Conservation (phyloP, 2,329 filamentous ascomycete genomes). For the Hymenoscyphus fructigenus region DNA sequence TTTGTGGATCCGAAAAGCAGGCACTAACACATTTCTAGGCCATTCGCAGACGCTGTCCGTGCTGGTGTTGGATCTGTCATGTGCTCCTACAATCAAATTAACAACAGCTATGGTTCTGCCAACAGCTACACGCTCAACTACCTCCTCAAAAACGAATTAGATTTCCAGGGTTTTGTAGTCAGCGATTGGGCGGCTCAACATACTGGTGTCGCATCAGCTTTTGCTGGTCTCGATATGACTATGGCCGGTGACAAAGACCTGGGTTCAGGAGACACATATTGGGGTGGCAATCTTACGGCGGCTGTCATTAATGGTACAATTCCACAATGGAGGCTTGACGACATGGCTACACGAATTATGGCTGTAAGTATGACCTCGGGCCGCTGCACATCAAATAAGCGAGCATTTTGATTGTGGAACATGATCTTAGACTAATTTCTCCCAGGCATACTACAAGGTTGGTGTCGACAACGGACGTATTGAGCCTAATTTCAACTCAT, state of each 20-base stretch:
- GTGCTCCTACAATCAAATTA: conserved; percentile 72
- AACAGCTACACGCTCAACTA: conserved; percentile 75
- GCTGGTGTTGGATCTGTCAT: conserved; percentile 79
- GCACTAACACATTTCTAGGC: conserved; percentile 33
- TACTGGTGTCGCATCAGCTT: conserved; percentile 62
- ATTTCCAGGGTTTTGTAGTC: conserved; percentile 78
- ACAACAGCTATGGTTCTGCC: conserved; percentile 77
- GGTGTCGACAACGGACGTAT: conserved; percentile 43
- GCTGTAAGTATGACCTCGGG: conserved; percentile 46
- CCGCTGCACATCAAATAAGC: conserved; percentile 39
- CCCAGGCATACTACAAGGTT: conserved; percentile 22
- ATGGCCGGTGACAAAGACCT: conserved; percentile 84
- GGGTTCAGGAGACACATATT: conserved; percentile 60
- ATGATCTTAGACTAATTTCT: neutral
- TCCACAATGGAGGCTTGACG: conserved; percentile 83
- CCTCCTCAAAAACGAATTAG: conserved; percentile 75
- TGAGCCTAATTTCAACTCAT: conserved; percentile 81
- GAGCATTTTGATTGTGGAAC: neutral
- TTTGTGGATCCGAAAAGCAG: neutral
- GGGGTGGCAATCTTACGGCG: conserved; percentile 83
- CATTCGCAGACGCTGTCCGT: conserved; percentile 56
- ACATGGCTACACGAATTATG: conserved; percentile 87
- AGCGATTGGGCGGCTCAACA: conserved; percentile 80
- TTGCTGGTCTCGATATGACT: conserved; percentile 80
- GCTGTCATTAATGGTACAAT: conserved; percentile 87